A percentile compares a stretch with the other conserved stretches of the same genome.
Evolutionary conservation across 495 filamentous ascomycete genomes (phyloP).

Genomic region (Penicillium soppii): DNA sequence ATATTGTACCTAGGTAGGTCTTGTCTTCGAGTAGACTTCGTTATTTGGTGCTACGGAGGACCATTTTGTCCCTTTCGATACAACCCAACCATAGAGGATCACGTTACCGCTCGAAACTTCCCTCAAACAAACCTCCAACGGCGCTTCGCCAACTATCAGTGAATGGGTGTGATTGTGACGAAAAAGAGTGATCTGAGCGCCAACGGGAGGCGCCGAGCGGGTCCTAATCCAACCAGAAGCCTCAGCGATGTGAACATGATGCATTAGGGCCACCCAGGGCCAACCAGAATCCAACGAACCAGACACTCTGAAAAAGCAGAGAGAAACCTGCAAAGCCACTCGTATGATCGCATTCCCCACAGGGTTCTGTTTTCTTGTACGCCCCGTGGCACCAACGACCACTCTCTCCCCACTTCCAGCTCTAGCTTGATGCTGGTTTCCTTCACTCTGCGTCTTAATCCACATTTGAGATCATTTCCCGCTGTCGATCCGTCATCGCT

Average conservation of each 20-base stretch:
- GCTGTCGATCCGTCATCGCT: constrained; percentile 7
- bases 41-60: no score
- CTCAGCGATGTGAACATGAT: constrained; percentile 23
- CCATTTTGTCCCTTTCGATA: no score
- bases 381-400: neutral
- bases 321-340: constrained; percentile 17
- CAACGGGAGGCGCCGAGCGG: constrained; percentile 27
- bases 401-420: neutral
- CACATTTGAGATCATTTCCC: constrained; percentile 3
- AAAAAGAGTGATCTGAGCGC: constrained; percentile 19
- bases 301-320: neutral
- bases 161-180: constrained; percentile 24
- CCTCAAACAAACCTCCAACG: no score
- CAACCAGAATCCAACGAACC: constrained; percentile 14
- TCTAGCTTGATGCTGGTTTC: neutral
- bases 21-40: no score
- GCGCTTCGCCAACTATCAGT: constrained; percentile 37
- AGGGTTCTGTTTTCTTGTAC: constrained; percentile 11
- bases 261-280: constrained; percentile 22
- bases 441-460: constrained; percentile 10
- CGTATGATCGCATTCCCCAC: constrained; percentile 13
- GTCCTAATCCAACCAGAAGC: constrained; percentile 23
- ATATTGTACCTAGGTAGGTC: no score
- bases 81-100: no score
- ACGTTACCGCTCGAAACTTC: no score